Conservation (phyloP, 306 rosid species). For the Alnus glutinosa region DNA sequence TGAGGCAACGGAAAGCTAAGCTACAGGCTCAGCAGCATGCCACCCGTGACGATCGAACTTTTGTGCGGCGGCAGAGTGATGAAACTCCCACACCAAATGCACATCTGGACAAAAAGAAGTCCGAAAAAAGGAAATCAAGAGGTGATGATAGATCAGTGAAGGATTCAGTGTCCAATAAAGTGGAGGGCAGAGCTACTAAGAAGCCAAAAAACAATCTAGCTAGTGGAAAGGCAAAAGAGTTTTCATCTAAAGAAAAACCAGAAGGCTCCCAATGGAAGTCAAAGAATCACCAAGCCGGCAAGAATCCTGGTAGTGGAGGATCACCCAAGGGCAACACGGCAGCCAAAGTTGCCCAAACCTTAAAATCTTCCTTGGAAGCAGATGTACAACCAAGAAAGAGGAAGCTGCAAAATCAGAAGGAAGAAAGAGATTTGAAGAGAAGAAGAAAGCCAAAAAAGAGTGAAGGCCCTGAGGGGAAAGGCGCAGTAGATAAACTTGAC, state of each 20-base stretch:
- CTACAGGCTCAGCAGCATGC: conserved; percentile 51
- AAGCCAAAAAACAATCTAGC: conserved; percentile 49
- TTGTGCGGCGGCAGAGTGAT: conserved; percentile 10
- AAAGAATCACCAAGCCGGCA: conserved; percentile 32
- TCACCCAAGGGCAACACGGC: conserved; percentile 16
- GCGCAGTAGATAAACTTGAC: conserved; percentile 77
- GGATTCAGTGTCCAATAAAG: conserved; percentile 25
- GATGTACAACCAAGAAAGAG: conserved; percentile 47
- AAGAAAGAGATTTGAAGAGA: conserved; percentile 36
- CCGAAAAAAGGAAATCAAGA: conserved; percentile 49
- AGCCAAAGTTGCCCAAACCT: conserved; percentile 18
- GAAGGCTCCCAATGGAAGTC: conserved; percentile 33
- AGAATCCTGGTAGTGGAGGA: conserved; percentile 33
- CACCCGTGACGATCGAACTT: conserved; percentile 23
- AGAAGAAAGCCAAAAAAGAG: conserved; percentile 57
- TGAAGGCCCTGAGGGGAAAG: conserved; percentile 64
- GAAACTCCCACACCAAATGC: conserved; percentile 27
- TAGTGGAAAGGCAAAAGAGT: conserved; percentile 21
- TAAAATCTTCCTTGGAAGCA: conserved; percentile 28
- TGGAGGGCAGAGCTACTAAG: conserved; percentile 37
- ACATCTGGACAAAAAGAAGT: conserved; percentile 28
- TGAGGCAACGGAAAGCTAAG: conserved; percentile 64
- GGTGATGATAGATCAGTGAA: conserved; percentile 39
- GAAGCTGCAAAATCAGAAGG: conserved; percentile 48
- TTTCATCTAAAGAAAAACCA: conserved; percentile 17